These are phyloP conservation scores for Phalaenopsis aphrodite DNA, from an alignment of 106 monocot genomes.

Conservation along the genomic window DNA sequence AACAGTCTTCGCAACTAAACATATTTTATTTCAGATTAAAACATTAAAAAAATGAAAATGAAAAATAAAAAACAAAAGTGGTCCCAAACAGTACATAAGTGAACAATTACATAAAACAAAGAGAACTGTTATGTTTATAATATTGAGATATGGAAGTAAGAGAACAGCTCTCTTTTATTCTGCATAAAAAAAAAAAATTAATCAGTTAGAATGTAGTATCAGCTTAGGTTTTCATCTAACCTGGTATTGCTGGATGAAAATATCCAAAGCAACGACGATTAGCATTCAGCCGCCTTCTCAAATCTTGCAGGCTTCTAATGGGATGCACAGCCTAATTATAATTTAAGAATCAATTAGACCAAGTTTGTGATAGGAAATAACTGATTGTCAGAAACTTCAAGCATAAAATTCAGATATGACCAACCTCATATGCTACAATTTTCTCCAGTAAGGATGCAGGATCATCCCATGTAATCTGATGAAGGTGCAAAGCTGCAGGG, in stretches of 20 bases:
- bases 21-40: too few species aligned
- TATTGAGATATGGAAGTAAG: background rate
- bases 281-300: conserved; percentile 68
- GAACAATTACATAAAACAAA: background rate
- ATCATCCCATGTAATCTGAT: conserved; percentile 88
- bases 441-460: conserved; percentile 86
- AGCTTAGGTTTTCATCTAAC: conserved; percentile 19
- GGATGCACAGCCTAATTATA: conserved; percentile 73
- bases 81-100: background rate
- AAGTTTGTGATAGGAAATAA: background rate
- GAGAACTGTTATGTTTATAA: background rate
- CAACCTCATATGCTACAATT: conserved; percentile 82
- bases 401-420: background rate
- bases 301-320: conserved; percentile 72
- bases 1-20: too few species aligned
- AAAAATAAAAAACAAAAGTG: too few species aligned
- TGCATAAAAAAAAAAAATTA: background rate
- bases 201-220: background rate
- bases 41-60: too few species aligned
- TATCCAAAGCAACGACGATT: conserved; percentile 88
- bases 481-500: conserved; percentile 79
- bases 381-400: background rate
- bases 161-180: background rate
- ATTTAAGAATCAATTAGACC: conserved; percentile 8
- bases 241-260: conserved; percentile 87